phyloP scores from a whole-genome alignment of 2,329 filamentous ascomycete species.

The Lachnellula subtilissima region DNA sequence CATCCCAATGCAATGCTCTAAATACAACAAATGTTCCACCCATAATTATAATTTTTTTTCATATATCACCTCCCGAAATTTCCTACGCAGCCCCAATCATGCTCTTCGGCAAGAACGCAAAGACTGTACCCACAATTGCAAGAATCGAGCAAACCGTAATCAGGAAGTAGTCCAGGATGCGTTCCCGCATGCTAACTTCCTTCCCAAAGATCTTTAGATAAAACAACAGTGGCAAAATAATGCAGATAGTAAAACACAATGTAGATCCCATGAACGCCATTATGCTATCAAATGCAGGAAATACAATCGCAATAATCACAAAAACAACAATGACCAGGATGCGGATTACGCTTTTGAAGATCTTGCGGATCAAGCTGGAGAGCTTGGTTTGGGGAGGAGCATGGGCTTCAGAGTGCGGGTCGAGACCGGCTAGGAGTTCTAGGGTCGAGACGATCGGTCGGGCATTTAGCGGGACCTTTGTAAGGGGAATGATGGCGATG shows the following conservation, averaged over 20 bases:
- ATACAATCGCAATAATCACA: conserved; percentile 66
- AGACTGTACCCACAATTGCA: conserved; percentile 74
- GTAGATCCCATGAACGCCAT: conserved; percentile 79
- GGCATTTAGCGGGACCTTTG: conserved; percentile 88
- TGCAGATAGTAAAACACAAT: conserved; percentile 89
- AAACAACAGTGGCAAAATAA: conserved; percentile 84
- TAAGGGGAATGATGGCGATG: conserved; percentile 88
- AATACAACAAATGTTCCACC: not conserved
- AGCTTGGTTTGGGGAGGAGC: conserved; percentile 47
- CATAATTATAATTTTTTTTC: not conserved
- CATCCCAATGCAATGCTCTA: not conserved
- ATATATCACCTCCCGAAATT: not conserved
- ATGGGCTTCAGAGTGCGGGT: conserved; percentile 37
- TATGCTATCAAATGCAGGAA: conserved; percentile 65
- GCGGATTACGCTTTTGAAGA: conserved; percentile 58
- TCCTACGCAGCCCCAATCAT: conserved; percentile 52
- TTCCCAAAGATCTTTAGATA: conserved; percentile 83
- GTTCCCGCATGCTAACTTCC: conserved; percentile 61
- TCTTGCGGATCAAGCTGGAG: conserved; percentile 51
- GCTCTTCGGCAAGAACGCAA: conserved; percentile 80
- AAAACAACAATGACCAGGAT: conserved; percentile 66
- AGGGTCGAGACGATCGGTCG: conserved; percentile 82
- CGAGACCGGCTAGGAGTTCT: conserved; percentile 73
- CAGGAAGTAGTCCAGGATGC: conserved; percentile 60
- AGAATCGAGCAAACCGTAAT: conserved; percentile 65